Percentiles rank a stretch among this genome's conserved stretches.
These are phyloP conservation scores for Mycena leptocephala DNA, from an alignment of 768 basidiomycete species.

Conservation along the genomic window DNA sequence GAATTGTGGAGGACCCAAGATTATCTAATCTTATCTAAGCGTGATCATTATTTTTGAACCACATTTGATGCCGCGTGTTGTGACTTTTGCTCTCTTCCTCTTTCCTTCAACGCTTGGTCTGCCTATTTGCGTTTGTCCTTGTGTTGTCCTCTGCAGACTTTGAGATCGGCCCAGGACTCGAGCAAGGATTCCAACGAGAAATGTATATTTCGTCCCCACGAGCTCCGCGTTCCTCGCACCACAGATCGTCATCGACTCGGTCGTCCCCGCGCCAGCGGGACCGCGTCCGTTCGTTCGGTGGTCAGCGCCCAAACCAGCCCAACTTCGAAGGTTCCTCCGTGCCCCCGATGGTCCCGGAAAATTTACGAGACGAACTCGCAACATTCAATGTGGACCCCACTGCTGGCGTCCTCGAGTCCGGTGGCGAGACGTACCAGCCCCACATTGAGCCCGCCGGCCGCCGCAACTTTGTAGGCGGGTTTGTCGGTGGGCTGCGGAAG, in stretches of 20 bases:
- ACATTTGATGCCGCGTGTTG: background rate
- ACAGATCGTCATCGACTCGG: constrained; percentile 25
- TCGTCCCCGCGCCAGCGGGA: constrained; percentile 26
- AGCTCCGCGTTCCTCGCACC: constrained; percentile 30
- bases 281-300: constrained; percentile 17
- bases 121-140: background rate
- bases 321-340: constrained; percentile 15
- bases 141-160: background rate
- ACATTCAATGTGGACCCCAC: constrained; percentile 26
- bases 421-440: constrained; percentile 28
- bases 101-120: background rate
- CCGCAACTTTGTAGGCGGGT: constrained; percentile 49
- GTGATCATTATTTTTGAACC: background rate
- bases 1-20: too few relatives aligned
- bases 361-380: constrained; percentile 8
- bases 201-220: constrained; percentile 29
- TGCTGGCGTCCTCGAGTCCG: constrained; percentile 15
- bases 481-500: constrained; percentile 54
- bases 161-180: background rate
- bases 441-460: constrained; percentile 20
- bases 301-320: constrained; percentile 1
- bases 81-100: background rate
- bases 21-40: background rate
- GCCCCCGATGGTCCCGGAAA: constrained; percentile 8
- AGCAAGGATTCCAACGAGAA: background rate